phyloP scores from a whole-genome alignment of 768 basidiomycete species.

The Lentinula aciculospora region DNA sequence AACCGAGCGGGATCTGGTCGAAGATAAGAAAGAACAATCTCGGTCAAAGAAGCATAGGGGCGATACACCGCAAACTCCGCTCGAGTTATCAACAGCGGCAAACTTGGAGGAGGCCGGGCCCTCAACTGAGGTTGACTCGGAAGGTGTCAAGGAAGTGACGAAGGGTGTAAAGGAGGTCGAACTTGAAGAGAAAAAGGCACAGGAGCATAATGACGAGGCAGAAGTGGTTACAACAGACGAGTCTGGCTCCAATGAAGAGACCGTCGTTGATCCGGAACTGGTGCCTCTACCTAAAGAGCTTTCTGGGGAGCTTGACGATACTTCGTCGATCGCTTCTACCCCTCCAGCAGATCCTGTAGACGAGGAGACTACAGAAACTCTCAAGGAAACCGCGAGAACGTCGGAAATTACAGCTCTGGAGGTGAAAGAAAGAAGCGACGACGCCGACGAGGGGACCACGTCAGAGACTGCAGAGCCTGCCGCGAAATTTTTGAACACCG shows the following conservation, averaged over 20 bases:
- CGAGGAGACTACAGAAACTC: background rate
- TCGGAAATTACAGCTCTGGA: background rate
- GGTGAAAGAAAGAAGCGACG: background rate
- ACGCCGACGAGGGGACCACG: background rate
- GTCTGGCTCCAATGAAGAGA: background rate
- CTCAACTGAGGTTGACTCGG: slow-evolving; percentile 31
- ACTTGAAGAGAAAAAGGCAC: slow-evolving; percentile 35
- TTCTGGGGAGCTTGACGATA: slow-evolving; percentile 4
- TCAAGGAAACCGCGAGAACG: background rate
- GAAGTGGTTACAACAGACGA: background rate
- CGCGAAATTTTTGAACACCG: background rate
- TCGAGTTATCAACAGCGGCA: slow-evolving; percentile 16
- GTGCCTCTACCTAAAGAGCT: slow-evolving; percentile 2
- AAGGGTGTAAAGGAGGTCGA: slow-evolving; percentile 66
- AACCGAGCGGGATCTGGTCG: slow-evolving; percentile 34
- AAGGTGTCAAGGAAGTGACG: slow-evolving; percentile 66
- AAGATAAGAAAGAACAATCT: slow-evolving; percentile 32
- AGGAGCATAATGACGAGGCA: background rate
- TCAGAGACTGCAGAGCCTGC: background rate
- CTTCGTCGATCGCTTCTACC: slow-evolving; percentile 2
- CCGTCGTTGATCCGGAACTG: background rate
- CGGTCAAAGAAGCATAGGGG: slow-evolving; percentile 40
- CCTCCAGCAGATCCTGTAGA: background rate
- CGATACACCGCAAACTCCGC: slow-evolving; percentile 25
- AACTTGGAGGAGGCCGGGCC: background rate